Conservation (phyloP, 2,329 filamentous ascomycete genomes). For the Cladosporium sp. region DNA sequence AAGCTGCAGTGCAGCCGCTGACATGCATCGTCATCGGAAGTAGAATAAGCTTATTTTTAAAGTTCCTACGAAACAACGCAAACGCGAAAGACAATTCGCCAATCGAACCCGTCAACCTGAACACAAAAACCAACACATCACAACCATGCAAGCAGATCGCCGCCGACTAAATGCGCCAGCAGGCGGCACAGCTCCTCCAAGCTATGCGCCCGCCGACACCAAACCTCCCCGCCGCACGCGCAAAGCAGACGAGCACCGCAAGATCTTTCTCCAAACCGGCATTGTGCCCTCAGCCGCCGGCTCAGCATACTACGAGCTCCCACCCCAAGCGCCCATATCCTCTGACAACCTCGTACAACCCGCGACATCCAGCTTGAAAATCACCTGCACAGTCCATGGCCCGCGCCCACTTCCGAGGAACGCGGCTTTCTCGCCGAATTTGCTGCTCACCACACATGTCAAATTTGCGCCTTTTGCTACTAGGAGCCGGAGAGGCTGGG, state of each 20-base stretch:
- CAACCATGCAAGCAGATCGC: constrained; percentile 64
- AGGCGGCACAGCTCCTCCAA: constrained; percentile 71
- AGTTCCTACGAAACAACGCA: not conserved
- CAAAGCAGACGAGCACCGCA: constrained; percentile 70
- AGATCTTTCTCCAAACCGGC: constrained; percentile 89
- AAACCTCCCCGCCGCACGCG: constrained; percentile 56
- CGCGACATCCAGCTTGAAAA: constrained; percentile 72
- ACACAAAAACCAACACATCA: not conserved
- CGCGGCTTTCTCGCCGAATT: constrained; percentile 86
- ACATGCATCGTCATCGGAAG: not conserved
- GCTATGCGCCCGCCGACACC: constrained; percentile 60
- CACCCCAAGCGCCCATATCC: constrained; percentile 41
- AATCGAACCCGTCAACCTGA: not conserved
- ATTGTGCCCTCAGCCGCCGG: constrained; percentile 91
- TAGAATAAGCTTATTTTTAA: not conserved
- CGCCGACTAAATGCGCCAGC: constrained; percentile 86
- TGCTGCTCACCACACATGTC: constrained; percentile 88
- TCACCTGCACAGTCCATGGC: constrained; percentile 90
- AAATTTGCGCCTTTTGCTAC: constrained; percentile 97
- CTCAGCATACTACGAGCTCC: constrained; percentile 76
- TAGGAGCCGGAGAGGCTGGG: constrained; percentile 75
- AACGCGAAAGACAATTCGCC: not conserved
- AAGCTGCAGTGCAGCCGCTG: not conserved
- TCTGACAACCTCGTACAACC: constrained; percentile 41
- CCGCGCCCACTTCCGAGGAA: constrained; percentile 87